Percentiles rank a stretch among this genome's conserved stretches.
Evolutionary conservation across 108 stramenopile genomes (phyloP).

Genomic region (Cylindrotheca fusiformis): DNA sequence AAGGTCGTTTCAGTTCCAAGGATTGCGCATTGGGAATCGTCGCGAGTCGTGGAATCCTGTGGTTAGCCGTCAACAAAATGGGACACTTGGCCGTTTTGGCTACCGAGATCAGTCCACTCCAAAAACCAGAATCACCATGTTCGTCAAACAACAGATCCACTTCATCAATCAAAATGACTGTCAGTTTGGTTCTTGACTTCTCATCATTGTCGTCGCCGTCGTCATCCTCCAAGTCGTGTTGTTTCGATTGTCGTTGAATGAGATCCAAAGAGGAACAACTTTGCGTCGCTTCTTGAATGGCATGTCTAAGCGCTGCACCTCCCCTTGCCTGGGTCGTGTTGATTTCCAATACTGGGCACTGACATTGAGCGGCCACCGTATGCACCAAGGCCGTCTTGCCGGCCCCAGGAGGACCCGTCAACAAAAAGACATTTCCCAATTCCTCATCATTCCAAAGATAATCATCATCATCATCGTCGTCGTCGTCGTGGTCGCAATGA

Average conservation of each 20-base stretch:
- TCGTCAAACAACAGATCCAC: constrained; percentile 72
- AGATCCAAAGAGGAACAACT: constrained; percentile 64
- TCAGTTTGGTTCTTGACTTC: constrained; percentile 27
- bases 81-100: constrained; percentile 74
- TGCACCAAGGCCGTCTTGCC: constrained; percentile 75
- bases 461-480: constrained; percentile 14
- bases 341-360: constrained; percentile 73
- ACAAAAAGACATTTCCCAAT: constrained; percentile 44
- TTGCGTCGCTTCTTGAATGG: constrained; percentile 77
- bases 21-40: constrained; percentile 29
- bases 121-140: constrained; percentile 76
- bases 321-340: constrained; percentile 59
- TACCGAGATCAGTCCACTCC: constrained; percentile 58
- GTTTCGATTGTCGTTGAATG: constrained; percentile 21
- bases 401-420: constrained; percentile 60
- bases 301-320: constrained; percentile 50
- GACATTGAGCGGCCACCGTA: constrained; percentile 51
- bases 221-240: constrained; percentile 35
- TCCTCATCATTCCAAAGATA: constrained; percentile 34
- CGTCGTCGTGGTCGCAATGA: constrained; percentile 50
- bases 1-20: constrained; percentile 38
- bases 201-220: constrained; percentile 26
- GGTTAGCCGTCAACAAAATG: constrained; percentile 69
- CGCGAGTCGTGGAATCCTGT: constrained; percentile 30
- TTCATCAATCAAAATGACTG: constrained; percentile 83